Base-by-base conservation (phyloP, 768 basidiomycete species). In the Hericium rajendrae region DNA sequence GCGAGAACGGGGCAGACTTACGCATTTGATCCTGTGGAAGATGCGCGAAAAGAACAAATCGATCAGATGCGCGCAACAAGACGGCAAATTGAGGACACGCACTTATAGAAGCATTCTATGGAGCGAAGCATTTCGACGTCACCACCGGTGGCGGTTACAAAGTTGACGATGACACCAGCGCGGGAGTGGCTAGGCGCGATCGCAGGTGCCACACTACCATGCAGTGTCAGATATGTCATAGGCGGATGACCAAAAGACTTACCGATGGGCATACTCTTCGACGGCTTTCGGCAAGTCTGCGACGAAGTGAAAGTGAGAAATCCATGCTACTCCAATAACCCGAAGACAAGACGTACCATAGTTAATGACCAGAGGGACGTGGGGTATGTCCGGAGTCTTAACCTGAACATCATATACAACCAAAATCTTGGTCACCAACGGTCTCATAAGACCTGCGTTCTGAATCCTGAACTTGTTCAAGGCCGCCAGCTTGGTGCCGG, bases 71-170 rank as follows among this genome's bases (percentile, higher is more conserved):
- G 40, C 22, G 22, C 18, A 28, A 20, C 57, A 20, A 43, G 13
- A 18, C n/a, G 32, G 13, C 40, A 32, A 24, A 56, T 46, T 9
- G 20, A 11, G 16, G 46, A 24, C 54, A 70, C 81, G 62, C 63
- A 91, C 91, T 92, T 92, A 80, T 95, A 97, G 75, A 93, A 95
- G 79, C 94, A 95, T 77, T 98, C 95, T 78, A 97, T 97, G 64
- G 90, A 91, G 67, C 95, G 83, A 60, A 98, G 76, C 94, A 97
- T 97, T 75, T 98, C 95, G 56, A 97, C 94, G 70, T 98, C 95
- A 43, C 94, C 94, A 32, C 94, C 94, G 13, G 93, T 94, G 55
- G 94, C 95, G 57, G 94, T 97, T 60, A 98, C 94, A 65, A 98
- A 94, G 71, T 95, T 98, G 67, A 99, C 81, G 59, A 97, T 81